phyloP scores from a whole-genome alignment of 2,329 filamentous ascomycete genomes.

The Microsporum audouinii region DNA sequence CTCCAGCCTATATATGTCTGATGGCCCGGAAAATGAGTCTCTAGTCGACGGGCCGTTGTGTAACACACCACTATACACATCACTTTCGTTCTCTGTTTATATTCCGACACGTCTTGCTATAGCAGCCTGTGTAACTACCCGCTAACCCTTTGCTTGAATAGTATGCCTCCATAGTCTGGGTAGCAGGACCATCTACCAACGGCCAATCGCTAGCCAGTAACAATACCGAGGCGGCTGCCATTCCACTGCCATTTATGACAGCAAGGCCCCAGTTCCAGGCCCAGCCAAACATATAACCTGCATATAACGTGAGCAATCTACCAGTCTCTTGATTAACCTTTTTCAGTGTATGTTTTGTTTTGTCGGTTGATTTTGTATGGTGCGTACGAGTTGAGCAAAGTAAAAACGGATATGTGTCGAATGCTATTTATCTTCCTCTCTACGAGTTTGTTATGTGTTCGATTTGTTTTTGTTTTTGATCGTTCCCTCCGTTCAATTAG shows the following conservation, averaged over 20 bases:
- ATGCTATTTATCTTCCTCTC: background rate
- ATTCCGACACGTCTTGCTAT: background rate
- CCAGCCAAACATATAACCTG: background rate
- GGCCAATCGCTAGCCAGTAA: background rate
- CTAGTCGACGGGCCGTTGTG: background rate
- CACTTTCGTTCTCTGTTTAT: background rate
- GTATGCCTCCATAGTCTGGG: conserved; percentile 22
- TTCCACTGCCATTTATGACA: background rate
- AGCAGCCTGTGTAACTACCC: background rate
- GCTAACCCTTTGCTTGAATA: background rate
- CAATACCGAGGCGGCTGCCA: background rate
- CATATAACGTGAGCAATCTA: background rate
- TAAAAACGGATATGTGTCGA: background rate
- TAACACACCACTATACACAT: background rate
- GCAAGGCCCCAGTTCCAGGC: background rate
- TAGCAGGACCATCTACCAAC: background rate
- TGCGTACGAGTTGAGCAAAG: background rate
- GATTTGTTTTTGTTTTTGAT: background rate
- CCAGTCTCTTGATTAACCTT: background rate
- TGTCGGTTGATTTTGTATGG: background rate
- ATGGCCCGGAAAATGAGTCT: background rate
- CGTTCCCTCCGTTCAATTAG: too few relatives aligned
- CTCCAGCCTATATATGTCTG: background rate
- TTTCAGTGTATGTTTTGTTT: background rate
- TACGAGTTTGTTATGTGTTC: background rate